Conservation (phyloP, 208 protist species). For the Leishmania braziliensis region DNA sequence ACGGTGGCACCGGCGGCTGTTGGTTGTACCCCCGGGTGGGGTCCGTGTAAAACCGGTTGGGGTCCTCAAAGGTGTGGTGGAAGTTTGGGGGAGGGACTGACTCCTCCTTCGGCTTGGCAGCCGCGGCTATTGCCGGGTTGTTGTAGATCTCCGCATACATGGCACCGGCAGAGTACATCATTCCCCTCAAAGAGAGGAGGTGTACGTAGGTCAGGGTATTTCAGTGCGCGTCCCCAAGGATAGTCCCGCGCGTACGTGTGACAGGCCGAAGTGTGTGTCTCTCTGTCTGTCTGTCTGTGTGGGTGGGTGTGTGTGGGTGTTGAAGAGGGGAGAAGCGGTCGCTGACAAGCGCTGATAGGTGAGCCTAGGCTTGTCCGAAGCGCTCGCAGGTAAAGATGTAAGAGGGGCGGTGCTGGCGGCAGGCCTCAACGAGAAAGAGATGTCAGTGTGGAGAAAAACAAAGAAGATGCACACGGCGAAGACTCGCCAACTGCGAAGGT, state of each 20-base stretch:
- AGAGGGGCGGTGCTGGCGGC: neutral
- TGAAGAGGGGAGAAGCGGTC: neutral
- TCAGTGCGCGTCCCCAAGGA: neutral
- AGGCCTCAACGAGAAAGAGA: neutral
- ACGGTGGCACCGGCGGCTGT: conserved; percentile 7
- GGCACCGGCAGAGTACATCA: conserved; percentile 26
- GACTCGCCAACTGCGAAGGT: neutral
- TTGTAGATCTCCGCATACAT: conserved; percentile 37
- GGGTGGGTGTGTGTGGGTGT: neutral
- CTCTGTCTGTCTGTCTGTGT: neutral
- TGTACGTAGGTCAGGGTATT: neutral
- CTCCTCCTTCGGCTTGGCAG: conserved; percentile 23
- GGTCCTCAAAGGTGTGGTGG: conserved; percentile 63
- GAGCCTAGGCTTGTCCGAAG: neutral
- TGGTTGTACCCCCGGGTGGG: conserved; percentile 5
- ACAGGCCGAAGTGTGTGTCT: neutral
- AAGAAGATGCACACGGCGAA: neutral
- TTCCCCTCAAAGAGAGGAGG: neutral
- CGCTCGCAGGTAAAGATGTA: neutral
- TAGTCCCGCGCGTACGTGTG: neutral
- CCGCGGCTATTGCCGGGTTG: neutral
- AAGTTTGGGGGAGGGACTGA: conserved; percentile 28
- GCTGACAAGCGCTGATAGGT: neutral
- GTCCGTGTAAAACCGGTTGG: conserved; percentile 21
- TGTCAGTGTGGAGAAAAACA: neutral